A percentile compares a stretch with the other conserved stretches of the same genome.
phyloP scores from a whole-genome alignment of 768 basidiomycete genomes.

The Omphalotus guepiniiformis region DNA sequence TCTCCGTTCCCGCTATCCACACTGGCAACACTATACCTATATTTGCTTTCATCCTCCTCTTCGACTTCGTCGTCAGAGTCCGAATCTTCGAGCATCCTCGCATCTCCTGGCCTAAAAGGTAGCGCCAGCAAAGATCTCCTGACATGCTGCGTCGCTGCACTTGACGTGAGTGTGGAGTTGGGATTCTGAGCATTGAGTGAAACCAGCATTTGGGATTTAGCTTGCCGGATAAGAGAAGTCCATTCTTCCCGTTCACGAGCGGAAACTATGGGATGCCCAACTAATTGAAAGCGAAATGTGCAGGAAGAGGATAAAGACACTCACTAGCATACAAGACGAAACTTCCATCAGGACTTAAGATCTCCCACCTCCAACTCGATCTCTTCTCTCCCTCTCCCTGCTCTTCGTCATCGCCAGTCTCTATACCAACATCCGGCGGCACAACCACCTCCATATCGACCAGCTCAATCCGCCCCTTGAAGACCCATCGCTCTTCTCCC shows the following conservation, averaged over 20 bases:
- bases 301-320: slow-evolving; percentile 13
- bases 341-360: slow-evolving; percentile 72
- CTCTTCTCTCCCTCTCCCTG: not conserved
- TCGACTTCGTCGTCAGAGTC: not conserved
- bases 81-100: slow-evolving; percentile 28
- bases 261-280: slow-evolving; percentile 33
- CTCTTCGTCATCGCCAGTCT: slow-evolving; percentile 4
- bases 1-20: not conserved
- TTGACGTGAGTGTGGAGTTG: slow-evolving; percentile 78
- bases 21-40: not conserved
- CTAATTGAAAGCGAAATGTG: not conserved
- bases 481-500: slow-evolving; percentile 67
- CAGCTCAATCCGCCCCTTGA: slow-evolving; percentile 63
- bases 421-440: slow-evolving; percentile 14
- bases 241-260: slow-evolving; percentile 61
- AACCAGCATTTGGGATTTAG: slow-evolving; percentile 67
- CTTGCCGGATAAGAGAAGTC: slow-evolving; percentile 60
- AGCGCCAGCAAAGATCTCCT: slow-evolving; percentile 70
- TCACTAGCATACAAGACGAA: slow-evolving; percentile 71
- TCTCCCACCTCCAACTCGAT: slow-evolving; percentile 48
- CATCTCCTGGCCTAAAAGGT: slow-evolving; percentile 58
- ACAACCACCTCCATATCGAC: slow-evolving; percentile 77
- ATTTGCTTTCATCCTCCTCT: not conserved
- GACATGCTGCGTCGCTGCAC: slow-evolving; percentile 70
- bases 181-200: slow-evolving; percentile 69